Base-by-base conservation (phyloP, 192 early-diverging fungal species). In the Coemansia sp. region DNA sequence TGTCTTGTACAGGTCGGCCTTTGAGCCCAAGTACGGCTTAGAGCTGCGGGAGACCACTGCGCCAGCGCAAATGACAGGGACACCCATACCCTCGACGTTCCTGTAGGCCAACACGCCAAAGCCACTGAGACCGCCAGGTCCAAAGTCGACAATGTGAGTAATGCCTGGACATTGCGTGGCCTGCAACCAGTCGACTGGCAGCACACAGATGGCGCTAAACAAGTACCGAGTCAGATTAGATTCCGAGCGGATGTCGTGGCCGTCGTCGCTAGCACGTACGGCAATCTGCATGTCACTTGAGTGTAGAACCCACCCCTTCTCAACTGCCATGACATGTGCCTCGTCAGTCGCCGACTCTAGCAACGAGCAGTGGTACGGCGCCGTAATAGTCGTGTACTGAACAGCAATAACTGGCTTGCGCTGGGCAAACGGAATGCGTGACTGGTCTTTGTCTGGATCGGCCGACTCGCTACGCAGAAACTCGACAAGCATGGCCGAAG, bases 141-240 rank as follows among this genome's bases (percentile, higher is more conserved):
- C 93, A 81, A 96, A 98, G 76, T 98, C 95, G 27, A 98, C 82
- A 24, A 95, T 86, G 77, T 98, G 95, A 7, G 93, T 93, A 58
- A 85, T 79, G 1, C 26, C 83, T 10, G 75, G 50, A 29, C 68
- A 72, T 8, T 70, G 79, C 17, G 84, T 81, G 10, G 86, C 74
- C 60, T 35, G 76, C 70, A 76, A 88, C 94, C 63, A 90, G 71
- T 69, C 83, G 59, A 67, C 88, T 0, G 60, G 69, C 82, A 72
- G 84, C 83, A 66, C 89, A 67, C 64, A 95, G 71, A 60, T 90
- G 83, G 63, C 84, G 63, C 52, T 68, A 8, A 94, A 81, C 35
- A 98, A 61, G 18, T 85, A 87, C 26, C 70, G 40, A 1, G 90
- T 89, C 19, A 97, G 46, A 38, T 84, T 63, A 18, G 60, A 8